phyloP scores from a whole-genome alignment of 2,329 filamentous ascomycete genomes.

The Paecilomyces dactylethromorphus region DNA sequence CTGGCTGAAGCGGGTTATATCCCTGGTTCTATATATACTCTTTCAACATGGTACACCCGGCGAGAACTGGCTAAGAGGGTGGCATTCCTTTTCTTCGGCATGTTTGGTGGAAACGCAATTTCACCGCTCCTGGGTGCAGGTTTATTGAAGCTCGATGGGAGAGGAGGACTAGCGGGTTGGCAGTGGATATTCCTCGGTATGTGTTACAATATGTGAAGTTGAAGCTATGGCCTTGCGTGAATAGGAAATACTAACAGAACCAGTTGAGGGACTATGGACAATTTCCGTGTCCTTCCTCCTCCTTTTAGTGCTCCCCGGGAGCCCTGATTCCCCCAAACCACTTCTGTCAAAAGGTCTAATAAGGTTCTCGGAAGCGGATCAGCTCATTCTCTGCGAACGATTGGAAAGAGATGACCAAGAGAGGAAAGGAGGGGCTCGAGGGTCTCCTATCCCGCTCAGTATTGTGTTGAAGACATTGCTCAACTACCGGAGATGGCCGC shows the following conservation, averaged over 20 bases:
- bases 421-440: conserved; percentile 26
- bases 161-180: conserved; percentile 40
- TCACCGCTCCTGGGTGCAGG: conserved; percentile 45
- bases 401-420: conserved; percentile 28
- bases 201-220: conserved; percentile 1
- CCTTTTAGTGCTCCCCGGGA: conserved; percentile 39
- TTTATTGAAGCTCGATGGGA: conserved; percentile 40
- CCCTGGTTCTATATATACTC: conserved; percentile 45
- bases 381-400: conserved; percentile 25
- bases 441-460: conserved; percentile 29
- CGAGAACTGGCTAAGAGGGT: conserved; percentile 42
- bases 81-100: conserved; percentile 48
- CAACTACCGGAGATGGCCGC: conserved; percentile 43
- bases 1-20: conserved; percentile 48
- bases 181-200: conserved; percentile 47
- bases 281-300: conserved; percentile 34
- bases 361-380: conserved; percentile 28
- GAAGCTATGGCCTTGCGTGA: neutral
- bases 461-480: conserved; percentile 40
- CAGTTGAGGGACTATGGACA: conserved; percentile 43
- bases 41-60: conserved; percentile 47
- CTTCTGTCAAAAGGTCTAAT: conserved; percentile 35
- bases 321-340: conserved; percentile 34
- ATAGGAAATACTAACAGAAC: neutral
- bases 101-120: conserved; percentile 47